phyloP scores from a whole-genome alignment of 2,329 filamentous ascomycete species.

The Balansia obtecta region DNA sequence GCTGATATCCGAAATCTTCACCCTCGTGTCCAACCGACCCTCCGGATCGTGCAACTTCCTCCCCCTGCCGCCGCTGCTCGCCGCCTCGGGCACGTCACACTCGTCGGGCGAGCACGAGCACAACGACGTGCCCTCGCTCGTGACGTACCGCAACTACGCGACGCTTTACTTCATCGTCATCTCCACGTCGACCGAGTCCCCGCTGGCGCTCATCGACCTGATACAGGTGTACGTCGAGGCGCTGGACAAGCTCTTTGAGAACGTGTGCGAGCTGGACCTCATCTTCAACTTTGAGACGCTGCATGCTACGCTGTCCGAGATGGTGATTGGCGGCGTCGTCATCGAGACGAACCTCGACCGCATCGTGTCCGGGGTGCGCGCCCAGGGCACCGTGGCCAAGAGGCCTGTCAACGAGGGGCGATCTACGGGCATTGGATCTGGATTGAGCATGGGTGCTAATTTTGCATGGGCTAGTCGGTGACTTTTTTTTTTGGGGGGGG shows the following conservation, averaged over 20 bases:
- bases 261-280: constrained; percentile 94
- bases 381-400: constrained; percentile 67
- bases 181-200: constrained; percentile 89
- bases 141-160: constrained; percentile 96
- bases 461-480: constrained; percentile 40
- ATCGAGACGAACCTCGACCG: constrained; percentile 83
- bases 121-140: constrained; percentile 85
- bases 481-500: background rate
- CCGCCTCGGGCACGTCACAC: constrained; percentile 48
- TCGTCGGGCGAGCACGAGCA: constrained; percentile 58
- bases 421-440: constrained; percentile 31
- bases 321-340: constrained; percentile 91
- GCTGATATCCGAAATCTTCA: constrained; percentile 94
- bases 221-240: constrained; percentile 98
- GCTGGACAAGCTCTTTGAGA: constrained; percentile 89
- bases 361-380: constrained; percentile 73
- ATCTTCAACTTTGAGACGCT: constrained; percentile 99
- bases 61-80: constrained; percentile 57
- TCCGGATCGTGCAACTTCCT: constrained; percentile 96
- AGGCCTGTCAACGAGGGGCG: constrained; percentile 62
- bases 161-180: constrained; percentile 99
- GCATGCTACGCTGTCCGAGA: constrained; percentile 80
- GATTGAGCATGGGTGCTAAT: constrained; percentile 43
- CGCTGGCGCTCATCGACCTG: constrained; percentile 85
- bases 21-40: constrained; percentile 82